Evolutionary conservation across 495 filamentous ascomycete species (phyloP), one percentile per base, ranked within the genome.

Genomic region (Chaetomium tenue): DNA sequence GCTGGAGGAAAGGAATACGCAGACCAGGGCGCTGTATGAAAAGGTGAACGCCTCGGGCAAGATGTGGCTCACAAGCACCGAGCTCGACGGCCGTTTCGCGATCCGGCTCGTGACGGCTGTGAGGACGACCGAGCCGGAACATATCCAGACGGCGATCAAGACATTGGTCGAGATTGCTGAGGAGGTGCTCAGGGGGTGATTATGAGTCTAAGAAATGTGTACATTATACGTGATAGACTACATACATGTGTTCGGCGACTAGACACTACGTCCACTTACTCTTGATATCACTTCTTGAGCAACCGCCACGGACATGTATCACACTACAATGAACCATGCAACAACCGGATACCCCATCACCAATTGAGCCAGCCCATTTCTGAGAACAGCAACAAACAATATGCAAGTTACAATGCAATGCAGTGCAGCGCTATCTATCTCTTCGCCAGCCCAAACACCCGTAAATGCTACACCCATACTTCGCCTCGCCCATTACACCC

Each of bases 1-100:
- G 46, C 47, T 59, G 9, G 81, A 83, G 64, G 78, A 78, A 55
- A 77, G 80, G 28, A 92, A 97, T 68, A 74, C 69, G 23, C 62
- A 92, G 22, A 96, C 93, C 1, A 90, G 90, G 76, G 81, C 83
- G 64, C 84, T 96, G 16, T 93, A 90, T 68, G 91, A 96, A 73
- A 70, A 77, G 25, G 83, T 96, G 33, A 93, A 96, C 72, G 79
- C 81, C 6, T 76, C 86, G 1, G 90, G 91, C 0, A 85, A 91
- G 76, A 88, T 97, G 48, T 97, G 91, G 76, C 79, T 97, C 23
- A 96, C 94, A 1, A 88, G 88, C 62, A 89, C 85, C 1, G 82
- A 91, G 18, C 79, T 96, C 26, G 86, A 85, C n/a, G 91, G 88
- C 4, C 75, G 87, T 3, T 92, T 92, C 77, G 86, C 87, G 2